Percentiles rank a stretch among this genome's conserved stretches.
Conservation (phyloP, 768 basidiomycete genomes). For the Mycena chlorophos region DNA sequence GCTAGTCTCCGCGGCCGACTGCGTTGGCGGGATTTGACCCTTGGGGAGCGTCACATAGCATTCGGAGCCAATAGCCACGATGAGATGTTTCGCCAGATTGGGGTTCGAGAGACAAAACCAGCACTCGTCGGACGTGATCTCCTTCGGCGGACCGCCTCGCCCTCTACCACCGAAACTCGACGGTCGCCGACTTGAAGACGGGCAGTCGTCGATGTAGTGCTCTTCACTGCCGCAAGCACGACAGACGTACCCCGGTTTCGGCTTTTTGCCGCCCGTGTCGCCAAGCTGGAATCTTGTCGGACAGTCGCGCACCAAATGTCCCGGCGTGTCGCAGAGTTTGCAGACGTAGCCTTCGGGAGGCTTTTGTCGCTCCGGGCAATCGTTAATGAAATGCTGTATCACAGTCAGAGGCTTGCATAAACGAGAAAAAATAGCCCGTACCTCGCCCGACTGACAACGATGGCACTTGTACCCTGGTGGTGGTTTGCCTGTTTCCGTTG, state of each 20-base stretch:
- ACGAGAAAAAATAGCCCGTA: conserved; percentile 30
- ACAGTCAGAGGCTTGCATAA: conserved; percentile 5
- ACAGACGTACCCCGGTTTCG: conserved; percentile 85
- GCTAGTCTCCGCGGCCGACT: conserved; percentile 47
- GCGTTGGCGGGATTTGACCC: conserved; percentile 89
- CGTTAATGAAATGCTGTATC: conserved; percentile 69
- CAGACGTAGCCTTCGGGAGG: conserved; percentile 88
- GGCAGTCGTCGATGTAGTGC: conserved; percentile 89
- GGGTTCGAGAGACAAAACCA: conserved; percentile 1
- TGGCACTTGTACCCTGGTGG: conserved; percentile 76
- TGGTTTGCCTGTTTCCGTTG: conserved; percentile 54
- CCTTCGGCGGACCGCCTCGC: conserved; percentile 63
- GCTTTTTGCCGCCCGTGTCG: conserved; percentile 82
- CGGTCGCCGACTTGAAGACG: conserved; percentile 57
- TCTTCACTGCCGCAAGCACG: conserved; percentile 85
- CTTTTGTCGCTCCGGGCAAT: conserved; percentile 71
- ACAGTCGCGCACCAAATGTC: conserved; percentile 88
- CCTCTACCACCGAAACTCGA: conserved; percentile 32
- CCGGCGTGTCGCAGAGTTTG: conserved; percentile 79
- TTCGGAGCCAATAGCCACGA: conserved; percentile 90
- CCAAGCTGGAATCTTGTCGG: conserved; percentile 76
- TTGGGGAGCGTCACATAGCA: conserved; percentile 96
- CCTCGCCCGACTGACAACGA: conserved; percentile 75
- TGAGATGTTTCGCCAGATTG: conserved; percentile 72
- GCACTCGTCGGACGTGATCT: conserved; percentile 44